Percentiles rank a stretch among this genome's conserved stretches.
Evolutionary conservation across 2,329 filamentous ascomycete genomes (phyloP).

Genomic region (Curvularia sp.): DNA sequence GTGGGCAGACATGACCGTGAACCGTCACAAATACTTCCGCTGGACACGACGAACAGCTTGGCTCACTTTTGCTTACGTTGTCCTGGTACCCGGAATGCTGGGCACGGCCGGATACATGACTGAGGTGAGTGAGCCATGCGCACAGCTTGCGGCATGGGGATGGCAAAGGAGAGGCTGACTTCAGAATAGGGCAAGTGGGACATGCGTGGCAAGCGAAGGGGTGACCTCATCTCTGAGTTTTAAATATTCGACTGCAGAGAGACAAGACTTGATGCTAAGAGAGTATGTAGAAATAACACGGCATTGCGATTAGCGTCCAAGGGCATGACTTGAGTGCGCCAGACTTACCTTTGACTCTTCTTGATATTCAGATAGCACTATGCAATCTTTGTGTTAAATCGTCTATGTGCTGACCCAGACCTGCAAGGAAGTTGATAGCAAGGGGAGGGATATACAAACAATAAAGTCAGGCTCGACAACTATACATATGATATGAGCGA

Average conservation of each 20-base stretch:
- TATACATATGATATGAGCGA: background rate
- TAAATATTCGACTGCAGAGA: constrained; percentile 51
- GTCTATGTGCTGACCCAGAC: background rate
- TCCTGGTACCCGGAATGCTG: constrained; percentile 73
- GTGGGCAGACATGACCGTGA: constrained; percentile 76
- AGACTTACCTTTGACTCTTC: background rate
- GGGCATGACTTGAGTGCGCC: background rate
- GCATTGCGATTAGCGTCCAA: background rate
- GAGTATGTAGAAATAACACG: constrained; percentile 24
- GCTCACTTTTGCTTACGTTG: constrained; percentile 78
- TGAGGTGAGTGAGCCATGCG: constrained; percentile 70
- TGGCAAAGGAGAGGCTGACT: constrained; percentile 13
- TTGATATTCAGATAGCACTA: background rate
- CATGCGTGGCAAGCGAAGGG: constrained; percentile 84
- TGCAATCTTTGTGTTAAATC: background rate
- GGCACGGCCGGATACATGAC: constrained; percentile 77
- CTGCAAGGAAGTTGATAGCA: background rate
- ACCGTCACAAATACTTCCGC: constrained; percentile 93
- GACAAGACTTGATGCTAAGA: background rate
- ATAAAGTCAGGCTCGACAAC: background rate
- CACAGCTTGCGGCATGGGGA: background rate
- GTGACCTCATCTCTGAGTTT: constrained; percentile 82
- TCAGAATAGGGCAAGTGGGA: constrained; percentile 78
- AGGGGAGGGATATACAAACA: background rate
- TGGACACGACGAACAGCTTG: constrained; percentile 86